Percentiles rank a stretch among this genome's conserved stretches.
These are phyloP conservation scores for Heterobasidion annosum DNA, from an alignment of 1,284 basidiomycete genomes.

Conservation along the genomic window DNA sequence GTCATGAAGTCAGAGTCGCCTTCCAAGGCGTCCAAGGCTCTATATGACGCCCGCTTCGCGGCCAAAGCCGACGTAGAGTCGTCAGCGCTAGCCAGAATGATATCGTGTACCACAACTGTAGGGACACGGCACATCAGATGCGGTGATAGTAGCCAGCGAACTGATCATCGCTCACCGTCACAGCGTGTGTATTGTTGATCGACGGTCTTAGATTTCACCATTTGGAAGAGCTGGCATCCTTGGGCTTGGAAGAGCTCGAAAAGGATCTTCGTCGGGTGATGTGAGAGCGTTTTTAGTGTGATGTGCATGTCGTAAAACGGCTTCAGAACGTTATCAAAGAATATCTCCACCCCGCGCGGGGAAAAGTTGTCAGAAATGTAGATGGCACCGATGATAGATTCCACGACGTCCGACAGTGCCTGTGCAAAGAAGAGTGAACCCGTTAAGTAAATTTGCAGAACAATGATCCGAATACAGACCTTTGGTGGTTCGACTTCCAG, in stretches of 20 bases:
- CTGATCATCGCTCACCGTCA: conserved; percentile 30
- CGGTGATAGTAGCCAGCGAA: not conserved
- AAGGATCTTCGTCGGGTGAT: conserved; percentile 67
- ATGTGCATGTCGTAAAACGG: conserved; percentile 72
- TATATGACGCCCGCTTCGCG: conserved; percentile 45
- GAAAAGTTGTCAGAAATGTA: conserved; percentile 68
- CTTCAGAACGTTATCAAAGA: conserved; percentile 58
- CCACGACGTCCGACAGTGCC: conserved; percentile 69
- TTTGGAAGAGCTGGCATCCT: conserved; percentile 54
- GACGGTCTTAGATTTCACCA: conserved; percentile 32
- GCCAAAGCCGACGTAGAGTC: conserved; percentile 42
- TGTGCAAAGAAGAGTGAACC: conserved; percentile 16
- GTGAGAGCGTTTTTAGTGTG: conserved; percentile 56
- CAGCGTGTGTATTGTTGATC: conserved; percentile 30
- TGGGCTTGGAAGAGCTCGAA: conserved; percentile 62
- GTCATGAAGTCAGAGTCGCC: conserved; percentile 52
- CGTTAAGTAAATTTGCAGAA: not conserved
- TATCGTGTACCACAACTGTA: conserved; percentile 57
- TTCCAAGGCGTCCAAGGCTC: conserved; percentile 58
- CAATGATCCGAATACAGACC: conserved; percentile 24
- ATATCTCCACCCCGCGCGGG: conserved; percentile 42
- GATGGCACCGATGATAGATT: conserved; percentile 67
- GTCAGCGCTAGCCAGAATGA: conserved; percentile 48
- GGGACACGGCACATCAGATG: not conserved
- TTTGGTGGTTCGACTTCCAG: conserved; percentile 67